A percentile compares a stretch with the other conserved stretches of the same genome.
phyloP scores from a whole-genome alignment of 495 filamentous ascomycete genomes.

The Penicillium flavigenum region DNA sequence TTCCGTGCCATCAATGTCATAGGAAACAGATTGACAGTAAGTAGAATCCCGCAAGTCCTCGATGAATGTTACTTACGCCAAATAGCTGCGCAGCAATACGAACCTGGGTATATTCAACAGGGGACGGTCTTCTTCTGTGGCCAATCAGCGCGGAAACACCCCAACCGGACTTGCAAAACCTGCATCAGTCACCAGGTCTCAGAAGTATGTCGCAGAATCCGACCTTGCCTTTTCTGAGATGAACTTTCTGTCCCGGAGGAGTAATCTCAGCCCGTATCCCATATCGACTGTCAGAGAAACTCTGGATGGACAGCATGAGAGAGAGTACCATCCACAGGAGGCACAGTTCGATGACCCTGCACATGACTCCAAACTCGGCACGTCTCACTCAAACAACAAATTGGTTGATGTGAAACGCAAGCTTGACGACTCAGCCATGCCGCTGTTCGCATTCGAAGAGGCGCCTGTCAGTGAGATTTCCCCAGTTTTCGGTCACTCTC shows the following conservation, averaged over 20 bases:
- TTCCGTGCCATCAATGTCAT: conserved; percentile 66
- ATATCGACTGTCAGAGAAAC: neutral
- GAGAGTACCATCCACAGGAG: neutral
- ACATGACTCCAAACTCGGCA: neutral
- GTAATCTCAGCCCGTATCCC: neutral
- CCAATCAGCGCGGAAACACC: conserved; percentile 37
- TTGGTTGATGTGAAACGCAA: neutral
- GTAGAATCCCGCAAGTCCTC: conserved; percentile 15
- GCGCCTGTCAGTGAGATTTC: neutral
- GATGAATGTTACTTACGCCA: conserved; percentile 20
- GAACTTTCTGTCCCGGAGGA: conserved; percentile 53
- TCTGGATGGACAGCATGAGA: neutral
- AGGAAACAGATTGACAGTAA: conserved; percentile 62
- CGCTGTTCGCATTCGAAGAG: neutral
- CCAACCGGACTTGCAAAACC: neutral
- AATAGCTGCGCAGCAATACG: conserved; percentile 52
- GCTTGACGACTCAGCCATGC: neutral
- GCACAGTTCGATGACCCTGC: neutral
- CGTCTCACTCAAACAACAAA: neutral
- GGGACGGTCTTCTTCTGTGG: conserved; percentile 61
- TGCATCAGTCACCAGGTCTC: neutral
- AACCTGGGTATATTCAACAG: conserved; percentile 67
- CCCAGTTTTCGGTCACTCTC: neutral
- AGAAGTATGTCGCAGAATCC: conserved; percentile 47
- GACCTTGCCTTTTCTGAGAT: conserved; percentile 69